Conservation (phyloP, 768 basidiomycete genomes). For the Boletus fagicola region DNA sequence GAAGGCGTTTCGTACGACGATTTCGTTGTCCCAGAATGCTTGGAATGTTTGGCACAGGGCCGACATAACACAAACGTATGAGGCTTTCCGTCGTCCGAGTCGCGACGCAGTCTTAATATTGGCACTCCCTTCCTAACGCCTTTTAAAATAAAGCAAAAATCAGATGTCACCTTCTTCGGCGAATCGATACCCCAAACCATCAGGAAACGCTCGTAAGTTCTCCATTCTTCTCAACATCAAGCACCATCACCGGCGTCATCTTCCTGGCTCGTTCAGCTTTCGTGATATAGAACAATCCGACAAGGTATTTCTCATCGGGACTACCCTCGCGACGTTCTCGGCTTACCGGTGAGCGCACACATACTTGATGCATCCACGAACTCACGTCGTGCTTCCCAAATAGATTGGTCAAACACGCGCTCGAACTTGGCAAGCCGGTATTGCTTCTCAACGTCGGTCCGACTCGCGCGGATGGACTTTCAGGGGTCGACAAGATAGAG, state of each 20-base stretch:
- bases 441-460: conserved; percentile 86
- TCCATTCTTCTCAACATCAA: not conserved
- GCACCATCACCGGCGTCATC: not conserved
- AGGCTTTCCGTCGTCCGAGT: conserved; percentile 12
- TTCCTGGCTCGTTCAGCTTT: conserved; percentile 41
- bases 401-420: conserved; percentile 78
- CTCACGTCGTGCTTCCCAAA: not conserved
- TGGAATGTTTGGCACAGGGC: conserved; percentile 58
- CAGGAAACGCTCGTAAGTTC: conserved; percentile 68
- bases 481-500: conserved; percentile 77
- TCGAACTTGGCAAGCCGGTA: conserved; percentile 72
- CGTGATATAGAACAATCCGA: conserved; percentile 57
- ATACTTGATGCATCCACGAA: not conserved
- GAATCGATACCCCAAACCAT: conserved; percentile 72
- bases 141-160: conserved; percentile 61
- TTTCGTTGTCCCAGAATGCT: conserved; percentile 80
- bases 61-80: conserved; percentile 59
- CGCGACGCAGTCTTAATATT: not conserved
- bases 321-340: conserved; percentile 90
- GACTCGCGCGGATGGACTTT: conserved; percentile 72
- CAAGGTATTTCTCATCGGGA: conserved; percentile 78
- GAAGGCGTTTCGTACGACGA: conserved; percentile 74
- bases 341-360: conserved; percentile 64
- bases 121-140: conserved; percentile 22
- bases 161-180: conserved; percentile 85